Evolutionary conservation across 768 basidiomycete genomes (phyloP).

Genomic region (Termitomyces sp.): DNA sequence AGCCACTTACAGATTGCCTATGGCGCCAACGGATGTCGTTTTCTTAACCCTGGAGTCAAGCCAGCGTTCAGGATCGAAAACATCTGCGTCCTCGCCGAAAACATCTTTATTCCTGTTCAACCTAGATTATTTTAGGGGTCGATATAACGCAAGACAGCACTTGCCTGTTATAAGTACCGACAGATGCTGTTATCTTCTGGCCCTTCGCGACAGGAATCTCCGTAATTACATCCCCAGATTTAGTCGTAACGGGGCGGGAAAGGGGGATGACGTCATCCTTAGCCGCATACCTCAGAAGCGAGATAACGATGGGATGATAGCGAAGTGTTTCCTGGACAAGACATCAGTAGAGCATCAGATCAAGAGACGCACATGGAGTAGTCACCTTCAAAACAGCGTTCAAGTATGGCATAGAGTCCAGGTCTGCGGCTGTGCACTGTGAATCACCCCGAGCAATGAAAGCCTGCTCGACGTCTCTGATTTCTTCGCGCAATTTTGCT

Average conservation of each 20-base stretch:
- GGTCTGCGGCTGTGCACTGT: conserved; percentile 40
- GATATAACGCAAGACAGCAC: background rate
- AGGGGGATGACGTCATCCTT: conserved; percentile 61
- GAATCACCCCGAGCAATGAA: conserved; percentile 36
- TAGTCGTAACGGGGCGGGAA: conserved; percentile 45
- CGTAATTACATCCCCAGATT: conserved; percentile 40
- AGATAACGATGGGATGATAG: conserved; percentile 37
- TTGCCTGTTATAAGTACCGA: conserved; percentile 54
- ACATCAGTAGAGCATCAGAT: conserved; percentile 10
- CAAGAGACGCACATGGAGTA: conserved; percentile 18
- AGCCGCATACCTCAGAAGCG: conserved; percentile 36
- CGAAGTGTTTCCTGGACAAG: conserved; percentile 45
- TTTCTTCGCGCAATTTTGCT: conserved; percentile 57
- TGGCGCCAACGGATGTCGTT: conserved; percentile 41
- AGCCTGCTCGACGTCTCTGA: conserved; percentile 37
- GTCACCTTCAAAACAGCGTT: conserved; percentile 7
- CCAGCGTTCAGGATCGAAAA: conserved; percentile 52
- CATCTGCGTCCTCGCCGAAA: conserved; percentile 47
- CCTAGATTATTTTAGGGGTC: background rate
- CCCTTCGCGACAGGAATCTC: conserved; percentile 53
- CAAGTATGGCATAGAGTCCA: conserved; percentile 50
- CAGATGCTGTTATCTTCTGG: conserved; percentile 45
- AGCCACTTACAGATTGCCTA: conserved; percentile 42
- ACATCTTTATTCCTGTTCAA: conserved; percentile 35
- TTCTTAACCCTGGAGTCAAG: conserved; percentile 37